Percentiles rank a stretch among this genome's conserved stretches.
These are phyloP conservation scores for Calycina herbarum DNA, from an alignment of 2,329 filamentous ascomycete genomes.

Conservation along the genomic window DNA sequence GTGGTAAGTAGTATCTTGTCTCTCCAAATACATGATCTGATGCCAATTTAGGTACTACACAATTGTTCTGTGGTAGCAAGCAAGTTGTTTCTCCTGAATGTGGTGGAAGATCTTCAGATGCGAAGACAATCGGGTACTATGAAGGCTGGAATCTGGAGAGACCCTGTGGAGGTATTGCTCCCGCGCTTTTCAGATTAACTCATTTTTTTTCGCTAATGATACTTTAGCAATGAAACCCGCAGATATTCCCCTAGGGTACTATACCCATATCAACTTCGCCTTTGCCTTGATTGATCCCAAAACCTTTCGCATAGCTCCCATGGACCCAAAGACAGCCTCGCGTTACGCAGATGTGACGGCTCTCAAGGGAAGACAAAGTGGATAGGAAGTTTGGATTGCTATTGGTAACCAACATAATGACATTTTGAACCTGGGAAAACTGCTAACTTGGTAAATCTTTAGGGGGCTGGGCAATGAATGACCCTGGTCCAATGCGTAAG, in stretches of 20 bases:
- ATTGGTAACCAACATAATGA: slow-evolving; percentile 32
- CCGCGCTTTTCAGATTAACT: neutral
- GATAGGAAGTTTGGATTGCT: slow-evolving; percentile 37
- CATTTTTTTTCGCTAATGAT: too few species aligned
- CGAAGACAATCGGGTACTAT: slow-evolving; percentile 38
- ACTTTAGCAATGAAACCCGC: neutral
- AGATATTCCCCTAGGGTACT: slow-evolving; percentile 25
- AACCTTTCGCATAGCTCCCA: slow-evolving; percentile 34
- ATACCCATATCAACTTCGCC: slow-evolving; percentile 40
- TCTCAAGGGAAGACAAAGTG: slow-evolving; percentile 36
- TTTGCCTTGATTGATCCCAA: slow-evolving; percentile 44
- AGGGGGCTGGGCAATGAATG: neutral
- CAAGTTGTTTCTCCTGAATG: slow-evolving; percentile 11
- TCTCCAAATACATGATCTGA: too few species aligned
- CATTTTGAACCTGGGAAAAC: too few species aligned
- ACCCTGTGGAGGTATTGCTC: slow-evolving; percentile 27
- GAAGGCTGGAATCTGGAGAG: slow-evolving; percentile 33
- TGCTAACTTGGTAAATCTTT: neutral
- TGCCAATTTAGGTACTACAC: neutral
- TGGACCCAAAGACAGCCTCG: slow-evolving; percentile 19
- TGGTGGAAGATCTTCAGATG: slow-evolving; percentile 8
- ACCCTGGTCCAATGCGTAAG: neutral
- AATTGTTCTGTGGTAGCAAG: neutral
- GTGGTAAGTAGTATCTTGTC: too few species aligned
- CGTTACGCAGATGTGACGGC: slow-evolving; percentile 30